Conservation (phyloP, 257 asterid species). For the Solanum habrochaites region DNA sequence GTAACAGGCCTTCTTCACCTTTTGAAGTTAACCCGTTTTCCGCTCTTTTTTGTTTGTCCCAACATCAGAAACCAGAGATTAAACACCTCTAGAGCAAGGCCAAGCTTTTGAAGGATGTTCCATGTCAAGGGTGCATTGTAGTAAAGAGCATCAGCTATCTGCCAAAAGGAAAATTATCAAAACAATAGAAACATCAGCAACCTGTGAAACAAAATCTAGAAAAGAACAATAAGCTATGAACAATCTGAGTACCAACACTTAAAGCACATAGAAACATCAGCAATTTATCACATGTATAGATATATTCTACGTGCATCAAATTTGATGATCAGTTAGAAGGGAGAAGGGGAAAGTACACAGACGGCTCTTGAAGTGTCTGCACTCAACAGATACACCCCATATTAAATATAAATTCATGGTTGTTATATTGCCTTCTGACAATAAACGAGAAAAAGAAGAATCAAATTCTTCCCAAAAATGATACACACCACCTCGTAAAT, state of each 20-base stretch:
- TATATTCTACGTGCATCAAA: neutral
- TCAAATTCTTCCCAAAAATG: neutral
- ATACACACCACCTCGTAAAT: neutral
- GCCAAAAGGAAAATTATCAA: conserved; percentile 3
- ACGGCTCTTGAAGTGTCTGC: neutral
- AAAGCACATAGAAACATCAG: neutral
- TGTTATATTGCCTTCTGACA: neutral
- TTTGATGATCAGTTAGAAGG: neutral
- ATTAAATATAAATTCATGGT: neutral
- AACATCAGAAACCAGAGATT: conserved; percentile 96
- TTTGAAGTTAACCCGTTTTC: conserved; percentile 64
- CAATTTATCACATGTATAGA: neutral
- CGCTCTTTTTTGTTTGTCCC: conserved; percentile 81
- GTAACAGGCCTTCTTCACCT: conserved; percentile 26
- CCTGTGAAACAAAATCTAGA: neutral
- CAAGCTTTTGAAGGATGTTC: conserved; percentile 76
- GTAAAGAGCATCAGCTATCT: conserved; percentile 95
- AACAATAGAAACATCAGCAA: conserved; percentile 1
- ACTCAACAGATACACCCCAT: neutral
- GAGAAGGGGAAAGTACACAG: neutral
- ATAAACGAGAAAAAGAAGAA: neutral
- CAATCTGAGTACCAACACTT: neutral
- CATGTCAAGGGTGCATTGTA: conserved; percentile 71
- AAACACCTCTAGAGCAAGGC: conserved; percentile 79
- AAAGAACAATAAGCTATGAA: neutral